Conservation (phyloP, 331 rosid species). For the Rosa hybrid region DNA sequence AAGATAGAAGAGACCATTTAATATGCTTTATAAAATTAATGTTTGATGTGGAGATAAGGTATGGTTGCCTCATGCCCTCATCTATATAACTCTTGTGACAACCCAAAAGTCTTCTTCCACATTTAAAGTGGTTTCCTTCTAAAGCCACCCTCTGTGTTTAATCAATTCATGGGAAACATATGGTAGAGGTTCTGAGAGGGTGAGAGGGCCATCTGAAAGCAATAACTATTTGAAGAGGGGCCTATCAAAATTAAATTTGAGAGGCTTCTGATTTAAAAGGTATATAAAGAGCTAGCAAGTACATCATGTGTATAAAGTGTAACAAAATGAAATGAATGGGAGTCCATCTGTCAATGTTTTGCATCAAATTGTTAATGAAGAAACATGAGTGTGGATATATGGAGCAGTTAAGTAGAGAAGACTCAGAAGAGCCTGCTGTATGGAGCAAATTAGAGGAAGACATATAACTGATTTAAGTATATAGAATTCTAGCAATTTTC, state of each 20-base stretch:
- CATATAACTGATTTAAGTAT: background rate
- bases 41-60: slow-evolving; percentile 27
- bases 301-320: background rate
- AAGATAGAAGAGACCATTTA: background rate
- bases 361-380: background rate
- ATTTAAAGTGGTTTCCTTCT: slow-evolving; percentile 44
- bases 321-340: background rate
- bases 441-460: background rate
- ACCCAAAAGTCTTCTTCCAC: slow-evolving; percentile 42
- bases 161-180: slow-evolving; percentile 36
- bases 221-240: slow-evolving; percentile 25
- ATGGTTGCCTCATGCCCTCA: slow-evolving; percentile 42
- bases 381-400: background rate
- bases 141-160: slow-evolving; percentile 49
- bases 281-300: background rate
- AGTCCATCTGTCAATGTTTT: slow-evolving; percentile 15
- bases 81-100: slow-evolving; percentile 38
- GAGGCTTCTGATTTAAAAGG: background rate
- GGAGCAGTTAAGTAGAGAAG: background rate
- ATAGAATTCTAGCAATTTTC: background rate
- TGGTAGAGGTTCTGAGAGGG: slow-evolving; percentile 24
- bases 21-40: background rate
- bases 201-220: slow-evolving; percentile 34
- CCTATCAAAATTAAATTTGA: background rate
- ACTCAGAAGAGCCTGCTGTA: background rate